Conservation (phyloP, 148 eudicot species). For the Gaultheria prostrata region DNA sequence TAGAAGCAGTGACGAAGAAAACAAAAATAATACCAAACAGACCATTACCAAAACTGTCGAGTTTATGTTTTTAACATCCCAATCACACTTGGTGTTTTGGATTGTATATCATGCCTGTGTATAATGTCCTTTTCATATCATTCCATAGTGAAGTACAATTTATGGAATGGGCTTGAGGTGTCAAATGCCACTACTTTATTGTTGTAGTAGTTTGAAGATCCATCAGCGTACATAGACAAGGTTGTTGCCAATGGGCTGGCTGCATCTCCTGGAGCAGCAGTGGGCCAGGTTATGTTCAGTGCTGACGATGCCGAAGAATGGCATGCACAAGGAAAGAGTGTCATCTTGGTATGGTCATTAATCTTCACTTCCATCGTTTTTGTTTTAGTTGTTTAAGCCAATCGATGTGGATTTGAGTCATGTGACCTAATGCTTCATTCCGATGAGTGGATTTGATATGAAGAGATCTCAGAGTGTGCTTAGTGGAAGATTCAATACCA, state of each 20-base stretch:
- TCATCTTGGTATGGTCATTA: slow-evolving; percentile 62
- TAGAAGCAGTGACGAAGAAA: neutral
- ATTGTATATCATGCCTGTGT: neutral
- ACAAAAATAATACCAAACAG: neutral
- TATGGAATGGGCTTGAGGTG: neutral
- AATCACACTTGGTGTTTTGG: neutral
- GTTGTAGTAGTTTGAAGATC: slow-evolving; percentile 75
- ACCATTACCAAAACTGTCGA: neutral
- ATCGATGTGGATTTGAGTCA: neutral
- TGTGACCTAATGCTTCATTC: neutral
- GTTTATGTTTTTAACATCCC: neutral
- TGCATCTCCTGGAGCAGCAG: slow-evolving; percentile 99
- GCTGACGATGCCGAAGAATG: slow-evolving; percentile 94
- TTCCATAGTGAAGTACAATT: neutral
- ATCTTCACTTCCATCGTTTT: slow-evolving; percentile 1
- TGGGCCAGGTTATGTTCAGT: slow-evolving; percentile 86
- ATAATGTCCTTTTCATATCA: neutral
- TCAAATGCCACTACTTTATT: slow-evolving; percentile 14
- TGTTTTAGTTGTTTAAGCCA: neutral
- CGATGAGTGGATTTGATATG: neutral
- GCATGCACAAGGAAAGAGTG: slow-evolving; percentile 94
- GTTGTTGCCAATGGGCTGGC: slow-evolving; percentile 85
- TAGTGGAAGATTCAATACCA: neutral
- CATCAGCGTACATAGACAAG: slow-evolving; percentile 68
- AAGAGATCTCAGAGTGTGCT: neutral